Evolutionary conservation across 1,284 basidiomycete species (phyloP).

Genomic region (Clitocybe nebularis): DNA sequence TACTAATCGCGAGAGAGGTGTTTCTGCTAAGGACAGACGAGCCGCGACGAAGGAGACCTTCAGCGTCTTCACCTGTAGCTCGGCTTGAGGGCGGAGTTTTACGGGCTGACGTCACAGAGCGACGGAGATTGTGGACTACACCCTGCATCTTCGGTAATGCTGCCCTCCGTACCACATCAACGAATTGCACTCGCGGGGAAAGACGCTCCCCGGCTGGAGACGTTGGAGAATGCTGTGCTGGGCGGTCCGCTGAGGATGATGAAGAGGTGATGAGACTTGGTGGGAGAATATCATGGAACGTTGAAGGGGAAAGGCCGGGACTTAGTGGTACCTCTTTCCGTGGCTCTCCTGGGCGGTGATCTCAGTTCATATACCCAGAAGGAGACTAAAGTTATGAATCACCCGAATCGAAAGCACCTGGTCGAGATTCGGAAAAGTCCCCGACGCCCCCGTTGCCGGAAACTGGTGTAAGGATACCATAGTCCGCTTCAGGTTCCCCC

Average conservation of each 20-base stretch:
- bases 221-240: slow-evolving; percentile 1
- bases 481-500: slow-evolving; percentile 39
- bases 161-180: slow-evolving; percentile 24
- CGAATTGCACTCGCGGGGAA: slow-evolving; percentile 17
- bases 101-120: slow-evolving; percentile 23
- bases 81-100: not conserved
- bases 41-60: slow-evolving; percentile 4
- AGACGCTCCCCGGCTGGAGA: not conserved
- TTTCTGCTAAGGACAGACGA: slow-evolving; percentile 9
- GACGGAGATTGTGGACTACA: slow-evolving; percentile 27
- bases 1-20: slow-evolving; percentile 6
- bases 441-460: slow-evolving; percentile 11
- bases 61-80: slow-evolving; percentile 2
- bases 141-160: slow-evolving; percentile 36
- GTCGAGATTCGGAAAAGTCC: too few species aligned
- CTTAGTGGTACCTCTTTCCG: not conserved
- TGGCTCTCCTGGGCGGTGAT: slow-evolving; percentile 7
- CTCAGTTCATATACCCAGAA: slow-evolving; percentile 2
- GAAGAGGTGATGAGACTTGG: slow-evolving; percentile 37
- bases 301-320: slow-evolving; percentile 17
- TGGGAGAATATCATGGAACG: slow-evolving; percentile 47
- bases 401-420: slow-evolving; percentile 23
- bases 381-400: not conserved
- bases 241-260: slow-evolving; percentile 20
- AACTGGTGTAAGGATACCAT: slow-evolving; percentile 40